phyloP scores from a whole-genome alignment of 768 basidiomycete genomes.

The Rhodotorula babjevae region DNA sequence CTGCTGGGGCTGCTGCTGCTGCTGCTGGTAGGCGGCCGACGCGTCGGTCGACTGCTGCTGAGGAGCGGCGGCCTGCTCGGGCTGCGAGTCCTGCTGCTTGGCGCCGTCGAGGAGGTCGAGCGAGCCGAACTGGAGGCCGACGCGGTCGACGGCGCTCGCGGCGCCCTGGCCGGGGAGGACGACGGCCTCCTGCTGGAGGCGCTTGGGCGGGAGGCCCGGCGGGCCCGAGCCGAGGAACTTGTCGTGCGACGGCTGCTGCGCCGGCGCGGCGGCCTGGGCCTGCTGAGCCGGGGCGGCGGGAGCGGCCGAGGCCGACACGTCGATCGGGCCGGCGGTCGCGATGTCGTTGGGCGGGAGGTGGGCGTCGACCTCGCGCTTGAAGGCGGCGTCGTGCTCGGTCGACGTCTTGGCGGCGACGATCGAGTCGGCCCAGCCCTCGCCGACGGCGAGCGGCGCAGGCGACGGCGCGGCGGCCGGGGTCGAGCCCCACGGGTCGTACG shows the following conservation, averaged over 20 bases:
- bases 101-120: slow-evolving; percentile 36
- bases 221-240: slow-evolving; percentile 35
- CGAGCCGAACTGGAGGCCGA: slow-evolving; percentile 41
- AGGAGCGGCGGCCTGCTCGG: background rate
- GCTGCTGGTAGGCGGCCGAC: too few relatives aligned
- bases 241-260: slow-evolving; percentile 22
- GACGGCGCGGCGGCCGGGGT: slow-evolving; percentile 35
- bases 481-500: slow-evolving; percentile 41
- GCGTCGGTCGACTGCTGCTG: background rate
- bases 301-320: slow-evolving; percentile 15
- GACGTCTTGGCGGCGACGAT: slow-evolving; percentile 29
- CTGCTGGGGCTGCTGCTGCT: background rate
- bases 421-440: slow-evolving; percentile 43
- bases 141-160: slow-evolving; percentile 28
- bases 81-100: slow-evolving; percentile 1
- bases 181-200: slow-evolving; percentile 40
- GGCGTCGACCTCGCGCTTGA: slow-evolving; percentile 32
- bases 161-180: slow-evolving; percentile 25
- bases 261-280: background rate
- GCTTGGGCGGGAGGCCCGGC: slow-evolving; percentile 36
- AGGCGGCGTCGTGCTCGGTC: slow-evolving; percentile 20
- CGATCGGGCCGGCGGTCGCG: slow-evolving; percentile 40
- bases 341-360: slow-evolving; percentile 40
- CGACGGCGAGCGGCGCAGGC: slow-evolving; percentile 37
- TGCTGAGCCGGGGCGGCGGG: slow-evolving; percentile 7